A percentile compares a stretch with the other conserved stretches of the same genome.
Conservation (phyloP, 78 protist genomes). For the Cavenderia fasciculata region DNA sequence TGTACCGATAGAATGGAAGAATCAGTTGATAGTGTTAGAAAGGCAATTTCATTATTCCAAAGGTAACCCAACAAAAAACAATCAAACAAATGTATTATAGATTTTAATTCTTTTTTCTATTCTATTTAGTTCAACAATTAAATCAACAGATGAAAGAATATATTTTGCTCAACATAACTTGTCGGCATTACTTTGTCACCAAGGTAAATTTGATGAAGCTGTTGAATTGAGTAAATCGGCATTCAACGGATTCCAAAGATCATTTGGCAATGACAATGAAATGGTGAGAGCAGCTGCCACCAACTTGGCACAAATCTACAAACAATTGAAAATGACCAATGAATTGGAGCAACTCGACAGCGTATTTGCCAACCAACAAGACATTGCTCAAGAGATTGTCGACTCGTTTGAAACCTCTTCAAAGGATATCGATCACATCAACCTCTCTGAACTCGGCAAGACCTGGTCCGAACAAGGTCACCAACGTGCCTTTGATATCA, state of each 20-base stretch:
- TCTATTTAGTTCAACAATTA: neutral
- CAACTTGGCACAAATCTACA: conserved; percentile 51
- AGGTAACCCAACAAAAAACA: neutral
- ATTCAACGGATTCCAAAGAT: conserved; percentile 1
- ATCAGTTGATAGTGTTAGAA: conserved; percentile 9
- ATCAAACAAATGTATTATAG: neutral
- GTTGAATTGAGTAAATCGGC: conserved; percentile 19
- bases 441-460: neutral
- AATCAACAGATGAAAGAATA: conserved; percentile 47
- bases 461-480: conserved; percentile 48
- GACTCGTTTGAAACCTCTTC: neutral
- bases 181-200: conserved; percentile 34
- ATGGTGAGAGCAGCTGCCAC: conserved; percentile 30
- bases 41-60: conserved; percentile 18
- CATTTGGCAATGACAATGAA: conserved; percentile 43
- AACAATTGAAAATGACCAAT: conserved; percentile 17
- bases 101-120: neutral
- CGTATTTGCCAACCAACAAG: conserved; percentile 16
- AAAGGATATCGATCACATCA: conserved; percentile 39
- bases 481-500: conserved; percentile 31
- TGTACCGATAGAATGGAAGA: neutral
- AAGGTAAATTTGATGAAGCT: conserved; percentile 29
- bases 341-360: neutral
- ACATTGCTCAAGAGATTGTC: neutral
- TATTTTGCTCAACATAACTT: conserved; percentile 33